Percentiles rank a stretch among this genome's conserved stretches.
These are phyloP conservation scores for Aspergillus steynii DNA, from an alignment of 495 filamentous ascomycete genomes.

Conservation along the genomic window DNA sequence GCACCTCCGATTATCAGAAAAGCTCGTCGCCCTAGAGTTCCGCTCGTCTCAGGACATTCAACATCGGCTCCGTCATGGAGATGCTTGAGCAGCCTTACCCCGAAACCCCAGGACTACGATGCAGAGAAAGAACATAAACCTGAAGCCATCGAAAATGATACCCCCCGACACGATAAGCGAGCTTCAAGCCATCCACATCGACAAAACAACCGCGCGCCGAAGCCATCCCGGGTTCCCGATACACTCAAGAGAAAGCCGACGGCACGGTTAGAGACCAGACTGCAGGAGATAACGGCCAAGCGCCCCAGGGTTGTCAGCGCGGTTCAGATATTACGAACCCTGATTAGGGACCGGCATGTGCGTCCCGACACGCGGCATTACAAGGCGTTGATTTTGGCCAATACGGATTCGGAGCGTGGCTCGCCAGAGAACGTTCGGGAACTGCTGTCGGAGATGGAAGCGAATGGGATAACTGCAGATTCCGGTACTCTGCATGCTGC, in stretches of 20 bases:
- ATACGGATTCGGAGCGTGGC: slow-evolving; percentile 61
- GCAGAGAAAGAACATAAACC: neutral
- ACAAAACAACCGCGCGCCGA: neutral
- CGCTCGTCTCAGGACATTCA: slow-evolving; percentile 6
- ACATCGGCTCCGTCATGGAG: slow-evolving; percentile 19
- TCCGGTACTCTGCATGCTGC: slow-evolving; percentile 67
- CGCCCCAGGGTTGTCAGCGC: slow-evolving; percentile 25
- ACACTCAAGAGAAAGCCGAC: slow-evolving; percentile 21
- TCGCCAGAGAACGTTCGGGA: slow-evolving; percentile 58
- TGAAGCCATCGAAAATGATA: neutral
- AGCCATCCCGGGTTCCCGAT: slow-evolving; percentile 21
- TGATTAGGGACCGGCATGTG: slow-evolving; percentile 64
- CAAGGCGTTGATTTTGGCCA: slow-evolving; percentile 68
- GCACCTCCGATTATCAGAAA: slow-evolving; percentile 12
- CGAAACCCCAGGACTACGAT: neutral
- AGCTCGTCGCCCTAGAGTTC: slow-evolving; percentile 13
- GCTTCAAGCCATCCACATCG: neutral
- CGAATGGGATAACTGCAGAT: slow-evolving; percentile 58
- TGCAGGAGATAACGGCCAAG: slow-evolving; percentile 23
- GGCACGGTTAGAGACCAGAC: slow-evolving; percentile 25
- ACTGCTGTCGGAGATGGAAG: slow-evolving; percentile 71
- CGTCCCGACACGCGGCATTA: slow-evolving; percentile 68
- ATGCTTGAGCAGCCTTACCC: slow-evolving; percentile 24
- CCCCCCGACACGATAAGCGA: neutral
- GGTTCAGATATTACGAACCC: slow-evolving; percentile 32